Base-by-base conservation (phyloP, 495 filamentous ascomycete species). In the Aspergillus ellipticus region DNA sequence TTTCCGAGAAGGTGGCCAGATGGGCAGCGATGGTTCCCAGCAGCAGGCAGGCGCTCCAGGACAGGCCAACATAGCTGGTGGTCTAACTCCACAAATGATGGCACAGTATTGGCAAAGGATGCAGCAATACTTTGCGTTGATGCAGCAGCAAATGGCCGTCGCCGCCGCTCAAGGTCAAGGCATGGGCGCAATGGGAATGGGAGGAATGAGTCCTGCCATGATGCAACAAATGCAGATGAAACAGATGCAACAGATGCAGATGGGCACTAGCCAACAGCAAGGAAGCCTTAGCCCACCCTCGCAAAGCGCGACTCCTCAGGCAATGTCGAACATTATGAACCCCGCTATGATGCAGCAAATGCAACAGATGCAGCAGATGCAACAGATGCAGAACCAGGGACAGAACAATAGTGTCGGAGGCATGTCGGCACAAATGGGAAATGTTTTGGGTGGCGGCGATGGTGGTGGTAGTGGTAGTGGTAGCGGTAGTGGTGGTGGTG, bases 101-200 rank as follows among this genome's bases (percentile, higher is more conserved):
- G 94, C 94, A 2, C 91, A 96, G 71, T 96, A 96, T 73, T 91
- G 92, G 84, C 89, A 95, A 66, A 85, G 92, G 21, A 96, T 98
- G 90, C 95, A 98, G 68, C 89, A 95, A 67, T 96, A 96, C 69
- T 91, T 98, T 69, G 77, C 82, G 24, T 84, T 95, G 78, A 95
- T 97, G 90, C 92, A 96, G 72, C 89, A 94, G 69, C 74, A 84
- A 57, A 83, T 86, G 78, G 76, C 74, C 8, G 76, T 77, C 49
- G 66, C 69, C 20, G 68, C 62, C 10, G 57, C 58, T 39, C 75
- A 78, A 49, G 75, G 72, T 28, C 66, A 70, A 59, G 72, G 69
- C 29, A 77, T 78, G 71, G 70, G 67, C 19, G 79, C 79, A 48
- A 87, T 89, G 83, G 81, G 76, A 28, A 88, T 89, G 80, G 75